Conservation (phyloP, 2,329 filamentous ascomycete genomes). For the Aureobasidium musti region DNA sequence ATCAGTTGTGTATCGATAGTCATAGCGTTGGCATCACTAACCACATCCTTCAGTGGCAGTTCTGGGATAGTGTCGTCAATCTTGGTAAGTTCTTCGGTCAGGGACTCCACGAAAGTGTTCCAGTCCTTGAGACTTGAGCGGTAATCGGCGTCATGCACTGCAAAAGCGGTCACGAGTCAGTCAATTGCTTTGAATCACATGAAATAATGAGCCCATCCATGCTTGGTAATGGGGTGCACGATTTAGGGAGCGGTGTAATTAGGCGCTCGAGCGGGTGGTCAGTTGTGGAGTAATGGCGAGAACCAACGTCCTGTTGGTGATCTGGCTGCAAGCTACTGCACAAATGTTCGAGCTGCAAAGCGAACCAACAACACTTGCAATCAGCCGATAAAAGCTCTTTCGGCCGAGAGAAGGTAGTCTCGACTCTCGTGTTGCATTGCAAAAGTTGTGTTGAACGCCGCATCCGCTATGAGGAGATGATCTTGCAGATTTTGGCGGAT, state of each 20-base stretch:
- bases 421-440: neutral
- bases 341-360: constrained; percentile 12
- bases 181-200: neutral
- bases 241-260: constrained; percentile 6
- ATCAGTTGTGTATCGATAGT: constrained; percentile 15
- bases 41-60: constrained; percentile 79
- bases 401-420: constrained; percentile 12
- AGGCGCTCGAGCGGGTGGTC: constrained; percentile 7
- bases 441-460: neutral
- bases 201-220: neutral
- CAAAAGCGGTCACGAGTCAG: constrained; percentile 16
- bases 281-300: constrained; percentile 1
- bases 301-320: neutral
- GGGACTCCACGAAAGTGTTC: constrained; percentile 71
- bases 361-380: neutral
- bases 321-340: constrained; percentile 28
- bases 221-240: neutral
- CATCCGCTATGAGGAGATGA: neutral
- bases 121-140: constrained; percentile 78
- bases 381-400: neutral
- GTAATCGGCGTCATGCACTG: constrained; percentile 79
- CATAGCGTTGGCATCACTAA: constrained; percentile 42
- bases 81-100: constrained; percentile 70
- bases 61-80: constrained; percentile 83
- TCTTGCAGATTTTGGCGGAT: neutral